Base-by-base conservation (phyloP, 225 moss, liverwort and hornwort species). In the Sphagnum tenellum region DNA sequence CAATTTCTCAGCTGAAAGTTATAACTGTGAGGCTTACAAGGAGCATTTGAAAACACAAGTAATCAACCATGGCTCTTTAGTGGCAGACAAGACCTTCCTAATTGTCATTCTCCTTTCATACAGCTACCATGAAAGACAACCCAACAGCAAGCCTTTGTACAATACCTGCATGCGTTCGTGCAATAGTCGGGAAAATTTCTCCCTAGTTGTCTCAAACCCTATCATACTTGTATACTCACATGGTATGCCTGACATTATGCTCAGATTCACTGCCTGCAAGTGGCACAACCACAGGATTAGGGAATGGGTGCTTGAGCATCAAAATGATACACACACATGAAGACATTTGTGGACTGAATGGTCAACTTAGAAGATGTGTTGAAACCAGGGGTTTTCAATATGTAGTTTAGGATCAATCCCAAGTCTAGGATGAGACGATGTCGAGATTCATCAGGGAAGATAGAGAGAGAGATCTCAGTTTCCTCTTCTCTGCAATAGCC, bases 151-250 rank as follows among this genome's bases (percentile, higher is more conserved):
- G 5, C 5, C 57, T 14, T 7, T 7, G 11, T 8, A 50, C 14
- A 12, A 50, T 72, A 79, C 82, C 72, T 74, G 60, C 60, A 14
- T 69, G 64, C 76, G 70, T 68, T 72, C 68, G n/a, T 69, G 54
- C 67, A 78, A 71, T n/a, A 82, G 77, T 49, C 68, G 60, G 62
- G 72, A 67, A 71, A 58, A 77, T 76, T 79, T 74, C 60, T 70
- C 77, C 64, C 77, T 78, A 50, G 90, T 90, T 57, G 90, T 88
- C 73, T 88, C 88, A 71, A 87, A 90, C 56, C 90, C 85, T 56
- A 90, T 75, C 81, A 88, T 85, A 29, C 81, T 82, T 68, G 90
- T 90, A 73, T 90, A 88, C 61, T 90, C 81, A 67, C 90, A 88
- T 14, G 90, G 85, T 55, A 90, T 74, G 7, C 90, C 88, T 60